Evolutionary conservation across 768 basidiomycete species (phyloP), one percentile per base, ranked within the genome.

Genomic region (Zangia roseola): DNA sequence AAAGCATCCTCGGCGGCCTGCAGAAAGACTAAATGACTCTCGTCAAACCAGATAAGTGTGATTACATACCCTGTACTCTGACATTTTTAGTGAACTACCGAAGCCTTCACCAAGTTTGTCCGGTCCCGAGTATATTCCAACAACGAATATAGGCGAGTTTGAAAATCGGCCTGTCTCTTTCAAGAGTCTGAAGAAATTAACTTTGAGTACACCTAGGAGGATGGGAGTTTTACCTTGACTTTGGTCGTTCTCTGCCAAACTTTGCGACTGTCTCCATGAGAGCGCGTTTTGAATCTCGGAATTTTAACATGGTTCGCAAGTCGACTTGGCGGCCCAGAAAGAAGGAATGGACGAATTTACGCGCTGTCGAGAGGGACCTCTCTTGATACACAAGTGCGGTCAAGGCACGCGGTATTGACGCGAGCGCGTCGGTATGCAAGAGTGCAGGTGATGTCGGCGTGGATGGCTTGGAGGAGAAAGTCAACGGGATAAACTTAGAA

Each of bases 91-190:
- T 3, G 91, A 94, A 56, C 83, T 86, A 44, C 97, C 97, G 62
- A 94, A 92, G 13, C 94, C 94, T 69, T 99, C 94, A 6, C 94
- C 92, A 2, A 99, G 80, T 69, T 97, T 82, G 65, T 82, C 90
- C 49, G 70, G 75, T 34, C 84, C 92, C 20, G 84, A 90, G 66
- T 81, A 98, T 50, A 97, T 87, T 16, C 93, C 97, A n/a, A 95
- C 87, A n/a, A 97, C 88, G 67, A 88, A 99, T 33, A 94, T 79
- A 1, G 97, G 94, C 4, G 92, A 86, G 58, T 90, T 89, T 1
- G 91, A 88, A 56, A 83, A 84, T 39, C 94, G 86, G 62, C 97
- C 97, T 0, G 94, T 93, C 68, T 97, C 94, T 62, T 88, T 92
- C 50, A 99, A 72, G 45, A 99, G 69, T 65, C 93, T 94, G 50